Percentiles rank a stretch among this genome's conserved stretches.
phyloP scores from a whole-genome alignment of 176 grass and related monocot genomes.

The Zoysia pacifica region DNA sequence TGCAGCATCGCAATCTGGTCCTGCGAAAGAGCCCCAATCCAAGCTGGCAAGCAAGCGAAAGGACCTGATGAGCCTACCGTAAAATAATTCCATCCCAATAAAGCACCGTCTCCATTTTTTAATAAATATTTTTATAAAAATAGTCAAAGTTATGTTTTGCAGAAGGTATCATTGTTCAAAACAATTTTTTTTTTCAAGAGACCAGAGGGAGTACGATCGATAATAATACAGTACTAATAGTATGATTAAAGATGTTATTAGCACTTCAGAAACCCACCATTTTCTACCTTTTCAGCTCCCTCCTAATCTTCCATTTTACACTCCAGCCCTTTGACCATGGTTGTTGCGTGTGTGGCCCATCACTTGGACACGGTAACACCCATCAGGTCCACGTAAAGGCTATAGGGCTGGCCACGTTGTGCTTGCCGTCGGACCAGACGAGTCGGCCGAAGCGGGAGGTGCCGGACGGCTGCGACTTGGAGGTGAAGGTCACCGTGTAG shows the following conservation, averaged over 20 bases:
- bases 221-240: neutral
- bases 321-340: neutral
- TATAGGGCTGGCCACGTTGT: slow-evolving; percentile 73
- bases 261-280: slow-evolving; percentile 6
- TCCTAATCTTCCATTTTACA: slow-evolving; percentile 16
- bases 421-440: slow-evolving; percentile 87
- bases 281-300: neutral
- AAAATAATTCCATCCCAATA: slow-evolving; percentile 36
- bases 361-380: neutral
- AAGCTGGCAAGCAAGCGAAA: neutral
- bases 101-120: neutral
- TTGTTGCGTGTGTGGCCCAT: neutral
- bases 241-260: slow-evolving; percentile 12
- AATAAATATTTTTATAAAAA: no score
- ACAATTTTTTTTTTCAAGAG: no score
- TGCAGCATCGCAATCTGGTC: slow-evolving; percentile 34
- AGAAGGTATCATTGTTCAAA: no score
- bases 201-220: no score
- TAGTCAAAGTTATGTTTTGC: no score
- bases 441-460: slow-evolving; percentile 64
- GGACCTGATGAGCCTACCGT: neutral
- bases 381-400: slow-evolving; percentile 77
- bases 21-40: slow-evolving; percentile 1
- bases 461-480: slow-evolving; percentile 61
- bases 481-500: slow-evolving; percentile 72